These are phyloP conservation scores for Suillus lakei DNA, from an alignment of 768 basidiomycete genomes.

Conservation along the genomic window DNA sequence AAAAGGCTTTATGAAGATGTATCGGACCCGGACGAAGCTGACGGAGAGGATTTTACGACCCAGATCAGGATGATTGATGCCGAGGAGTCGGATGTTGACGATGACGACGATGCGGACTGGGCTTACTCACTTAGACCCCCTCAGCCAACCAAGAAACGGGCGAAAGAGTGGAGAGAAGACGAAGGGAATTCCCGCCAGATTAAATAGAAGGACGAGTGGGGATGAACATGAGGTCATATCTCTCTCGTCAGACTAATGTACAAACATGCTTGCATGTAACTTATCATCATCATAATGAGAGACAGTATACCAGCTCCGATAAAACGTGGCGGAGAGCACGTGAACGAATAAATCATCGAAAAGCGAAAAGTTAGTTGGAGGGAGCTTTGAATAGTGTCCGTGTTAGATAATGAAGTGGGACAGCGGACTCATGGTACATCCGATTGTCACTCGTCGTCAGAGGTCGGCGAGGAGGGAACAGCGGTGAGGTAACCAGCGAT, in stretches of 20 bases:
- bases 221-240: conserved; percentile 46
- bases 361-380: neutral
- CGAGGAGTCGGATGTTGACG: conserved; percentile 23
- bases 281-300: conserved; percentile 5
- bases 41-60: conserved; percentile 26
- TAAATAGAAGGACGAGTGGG: conserved; percentile 24
- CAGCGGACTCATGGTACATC: neutral
- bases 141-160: conserved; percentile 17
- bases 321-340: neutral
- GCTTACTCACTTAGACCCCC: conserved; percentile 35
- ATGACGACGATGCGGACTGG: conserved; percentile 37
- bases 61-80: conserved; percentile 23
- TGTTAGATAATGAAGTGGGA: neutral
- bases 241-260: conserved; percentile 48
- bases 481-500: conserved; percentile 40
- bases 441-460: conserved; percentile 25
- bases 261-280: conserved; percentile 5
- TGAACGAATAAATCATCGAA: conserved; percentile 1
- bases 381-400: neutral
- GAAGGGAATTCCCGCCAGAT: conserved; percentile 15
- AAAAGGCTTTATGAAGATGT: conserved; percentile 18
- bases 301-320: conserved; percentile 9
- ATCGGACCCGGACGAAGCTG: conserved; percentile 20
- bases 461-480: conserved; percentile 32
- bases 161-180: conserved; percentile 27